A percentile compares a stretch with the other conserved stretches of the same genome.
phyloP scores from a whole-genome alignment of 352 stramenopile genomes.

The Lagenidium giganteum region DNA sequence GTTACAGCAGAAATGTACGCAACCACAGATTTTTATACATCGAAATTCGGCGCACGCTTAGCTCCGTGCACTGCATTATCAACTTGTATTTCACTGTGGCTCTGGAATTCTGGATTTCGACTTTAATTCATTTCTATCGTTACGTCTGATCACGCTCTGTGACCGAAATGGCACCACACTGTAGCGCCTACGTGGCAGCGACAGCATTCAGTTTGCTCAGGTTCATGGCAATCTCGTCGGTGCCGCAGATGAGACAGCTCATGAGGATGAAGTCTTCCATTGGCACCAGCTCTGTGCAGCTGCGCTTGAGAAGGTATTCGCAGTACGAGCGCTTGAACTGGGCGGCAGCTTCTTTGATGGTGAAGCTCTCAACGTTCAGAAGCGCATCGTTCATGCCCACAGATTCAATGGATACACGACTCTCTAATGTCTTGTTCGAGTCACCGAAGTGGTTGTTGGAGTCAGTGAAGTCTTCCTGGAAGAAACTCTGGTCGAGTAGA shows the following conservation, averaged over 20 bases:
- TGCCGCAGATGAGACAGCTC: slow-evolving; percentile 56
- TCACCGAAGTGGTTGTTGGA: no score
- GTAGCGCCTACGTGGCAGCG: slow-evolving; percentile 32
- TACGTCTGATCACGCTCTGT: background rate
- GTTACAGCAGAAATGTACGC: no score
- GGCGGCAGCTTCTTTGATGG: slow-evolving; percentile 37
- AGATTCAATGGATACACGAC: no score
- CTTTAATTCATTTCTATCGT: background rate
- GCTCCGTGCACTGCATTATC: no score
- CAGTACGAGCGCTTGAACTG: slow-evolving; percentile 45
- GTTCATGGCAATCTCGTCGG: slow-evolving; percentile 42
- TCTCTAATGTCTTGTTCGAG: no score
- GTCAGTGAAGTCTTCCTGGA: no score
- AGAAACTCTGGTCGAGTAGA: no score
- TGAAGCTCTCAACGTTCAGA: slow-evolving; percentile 54
- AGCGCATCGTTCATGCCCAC: slow-evolving; percentile 26
- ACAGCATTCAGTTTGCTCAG: slow-evolving; percentile 48
- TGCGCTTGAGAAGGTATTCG: slow-evolving; percentile 33
- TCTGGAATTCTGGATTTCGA: no score
- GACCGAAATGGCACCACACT: background rate
- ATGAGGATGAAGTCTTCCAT: slow-evolving; percentile 68
- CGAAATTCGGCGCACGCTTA: no score
- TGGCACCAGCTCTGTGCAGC: slow-evolving; percentile 24
- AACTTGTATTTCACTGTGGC: no score
- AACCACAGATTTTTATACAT: no score